Conservation (phyloP, 75 land plant genomes). For the Ceratopteris richardii region DNA sequence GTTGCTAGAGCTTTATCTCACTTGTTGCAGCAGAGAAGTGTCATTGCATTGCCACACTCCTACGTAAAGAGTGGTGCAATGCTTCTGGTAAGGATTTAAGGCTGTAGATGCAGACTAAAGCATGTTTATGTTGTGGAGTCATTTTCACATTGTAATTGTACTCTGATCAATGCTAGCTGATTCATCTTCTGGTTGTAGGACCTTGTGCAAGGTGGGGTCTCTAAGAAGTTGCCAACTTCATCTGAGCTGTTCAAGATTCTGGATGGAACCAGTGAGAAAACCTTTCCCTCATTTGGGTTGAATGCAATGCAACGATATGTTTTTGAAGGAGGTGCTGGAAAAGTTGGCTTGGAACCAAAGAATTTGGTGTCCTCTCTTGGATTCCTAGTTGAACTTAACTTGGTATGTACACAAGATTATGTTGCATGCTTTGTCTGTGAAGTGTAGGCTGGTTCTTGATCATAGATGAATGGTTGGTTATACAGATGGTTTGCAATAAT, state of each 20-base stretch:
- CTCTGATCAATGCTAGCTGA: neutral
- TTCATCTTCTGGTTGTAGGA: slow-evolving; percentile 39
- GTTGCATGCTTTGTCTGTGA: no score
- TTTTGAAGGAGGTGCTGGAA: slow-evolving; percentile 70
- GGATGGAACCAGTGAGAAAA: slow-evolving; percentile 86
- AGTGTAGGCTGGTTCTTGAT: neutral
- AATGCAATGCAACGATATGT: slow-evolving; percentile 55
- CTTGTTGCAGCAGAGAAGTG: slow-evolving; percentile 23
- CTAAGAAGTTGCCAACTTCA: slow-evolving; percentile 45
- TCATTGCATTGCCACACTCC: slow-evolving; percentile 38
- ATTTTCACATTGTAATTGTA: neutral
- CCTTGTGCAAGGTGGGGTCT: slow-evolving; percentile 45
- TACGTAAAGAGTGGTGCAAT: slow-evolving; percentile 63
- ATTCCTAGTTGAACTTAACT: slow-evolving; percentile 58
- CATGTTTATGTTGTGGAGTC: neutral
- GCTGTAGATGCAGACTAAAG: neutral
- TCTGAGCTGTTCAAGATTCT: slow-evolving; percentile 56
- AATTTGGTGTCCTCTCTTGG: slow-evolving; percentile 71
- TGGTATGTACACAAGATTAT: slow-evolving; percentile 56
- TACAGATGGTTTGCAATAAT: no score
- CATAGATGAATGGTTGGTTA: no score
- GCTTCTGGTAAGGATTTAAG: slow-evolving; percentile 44
- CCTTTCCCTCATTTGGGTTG: slow-evolving; percentile 73
- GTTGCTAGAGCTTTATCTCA: neutral
- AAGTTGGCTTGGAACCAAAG: slow-evolving; percentile 59